Percentiles rank a stretch among this genome's conserved stretches.
These are phyloP conservation scores for Penicillium concentricum DNA, from an alignment of 2,329 filamentous ascomycete species.

Conservation along the genomic window DNA sequence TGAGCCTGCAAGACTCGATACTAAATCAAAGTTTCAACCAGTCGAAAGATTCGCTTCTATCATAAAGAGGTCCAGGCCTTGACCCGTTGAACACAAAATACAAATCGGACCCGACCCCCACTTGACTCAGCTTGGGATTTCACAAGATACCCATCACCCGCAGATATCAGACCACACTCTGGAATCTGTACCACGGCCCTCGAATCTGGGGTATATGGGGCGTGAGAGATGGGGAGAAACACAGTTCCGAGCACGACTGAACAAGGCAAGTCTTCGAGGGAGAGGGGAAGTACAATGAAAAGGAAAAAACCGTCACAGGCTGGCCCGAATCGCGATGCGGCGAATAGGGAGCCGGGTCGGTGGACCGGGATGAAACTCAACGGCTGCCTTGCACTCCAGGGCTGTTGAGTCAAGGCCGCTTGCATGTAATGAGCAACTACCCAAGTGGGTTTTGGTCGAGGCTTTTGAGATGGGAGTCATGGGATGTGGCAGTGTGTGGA, in stretches of 20 bases:
- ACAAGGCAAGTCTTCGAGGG: slow-evolving; percentile 12
- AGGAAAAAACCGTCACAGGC: slow-evolving; percentile 8
- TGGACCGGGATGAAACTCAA: slow-evolving; percentile 24
- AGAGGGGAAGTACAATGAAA: slow-evolving; percentile 4
- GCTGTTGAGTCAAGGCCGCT: slow-evolving; percentile 2
- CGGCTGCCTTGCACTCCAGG: slow-evolving; percentile 12
- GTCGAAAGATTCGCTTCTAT: not conserved
- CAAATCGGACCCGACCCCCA: not conserved
- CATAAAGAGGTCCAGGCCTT: slow-evolving; percentile 1
- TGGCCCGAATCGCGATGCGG: slow-evolving; percentile 22
- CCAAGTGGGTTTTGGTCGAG: slow-evolving; percentile 17
- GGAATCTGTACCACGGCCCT: slow-evolving; percentile 4
- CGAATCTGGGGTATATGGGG: slow-evolving; percentile 12
- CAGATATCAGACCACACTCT: not conserved
- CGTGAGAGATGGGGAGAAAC: not conserved
- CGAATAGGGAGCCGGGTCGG: slow-evolving; percentile 13
- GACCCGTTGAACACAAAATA: not conserved
- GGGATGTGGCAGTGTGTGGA: not conserved
- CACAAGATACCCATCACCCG: not conserved
- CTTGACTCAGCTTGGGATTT: not conserved
- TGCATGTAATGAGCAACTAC: slow-evolving; percentile 14
- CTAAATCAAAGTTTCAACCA: not conserved
- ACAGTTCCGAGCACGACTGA: slow-evolving; percentile 6
- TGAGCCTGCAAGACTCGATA: slow-evolving; percentile 2
- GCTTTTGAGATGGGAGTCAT: not conserved